Conservation (phyloP, 176 grass and related monocot species). For the Carex myosuroides region DNA sequence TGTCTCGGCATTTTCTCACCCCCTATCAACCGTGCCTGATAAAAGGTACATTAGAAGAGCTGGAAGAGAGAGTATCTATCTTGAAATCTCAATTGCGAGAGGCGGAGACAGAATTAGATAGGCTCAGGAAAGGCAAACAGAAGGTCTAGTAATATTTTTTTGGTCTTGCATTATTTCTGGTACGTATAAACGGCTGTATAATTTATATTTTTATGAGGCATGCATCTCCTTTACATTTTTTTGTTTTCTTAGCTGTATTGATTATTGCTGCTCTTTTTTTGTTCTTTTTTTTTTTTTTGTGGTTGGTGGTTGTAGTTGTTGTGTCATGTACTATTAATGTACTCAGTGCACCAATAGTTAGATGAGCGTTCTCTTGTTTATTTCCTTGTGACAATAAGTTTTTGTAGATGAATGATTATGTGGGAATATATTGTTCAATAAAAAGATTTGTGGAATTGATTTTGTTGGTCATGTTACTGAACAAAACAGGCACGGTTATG, state of each 20-base stretch:
- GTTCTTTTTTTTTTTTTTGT: not conserved
- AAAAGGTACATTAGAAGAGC: conserved; percentile 63
- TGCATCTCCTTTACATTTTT: not conserved
- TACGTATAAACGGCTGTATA: not conserved
- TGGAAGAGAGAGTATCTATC: conserved; percentile 52
- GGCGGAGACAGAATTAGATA: conserved; percentile 69
- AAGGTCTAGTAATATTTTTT: conserved; percentile 35
- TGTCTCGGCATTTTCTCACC: conserved; percentile 66
- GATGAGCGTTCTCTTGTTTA: not conserved
- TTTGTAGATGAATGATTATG: conserved; percentile 8
- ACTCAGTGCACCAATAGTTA: not conserved
- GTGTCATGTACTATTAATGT: not conserved
- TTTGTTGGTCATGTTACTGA: not conserved
- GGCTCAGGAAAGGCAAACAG: conserved; percentile 74
- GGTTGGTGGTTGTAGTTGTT: not conserved
- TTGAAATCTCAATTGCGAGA: conserved; percentile 55
- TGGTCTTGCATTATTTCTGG: not conserved
- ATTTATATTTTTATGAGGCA: conserved; percentile 9
- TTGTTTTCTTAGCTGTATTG: not conserved
- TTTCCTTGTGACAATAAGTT: not conserved
- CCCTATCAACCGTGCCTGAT: conserved; percentile 50
- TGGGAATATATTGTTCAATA: not conserved
- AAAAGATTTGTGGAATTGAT: not conserved
- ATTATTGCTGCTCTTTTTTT: not conserved
- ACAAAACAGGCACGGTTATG: not conserved